These are phyloP conservation scores for Parasarocladium wereldwijsianum DNA, from an alignment of 2,329 filamentous ascomycete genomes.

Conservation along the genomic window DNA sequence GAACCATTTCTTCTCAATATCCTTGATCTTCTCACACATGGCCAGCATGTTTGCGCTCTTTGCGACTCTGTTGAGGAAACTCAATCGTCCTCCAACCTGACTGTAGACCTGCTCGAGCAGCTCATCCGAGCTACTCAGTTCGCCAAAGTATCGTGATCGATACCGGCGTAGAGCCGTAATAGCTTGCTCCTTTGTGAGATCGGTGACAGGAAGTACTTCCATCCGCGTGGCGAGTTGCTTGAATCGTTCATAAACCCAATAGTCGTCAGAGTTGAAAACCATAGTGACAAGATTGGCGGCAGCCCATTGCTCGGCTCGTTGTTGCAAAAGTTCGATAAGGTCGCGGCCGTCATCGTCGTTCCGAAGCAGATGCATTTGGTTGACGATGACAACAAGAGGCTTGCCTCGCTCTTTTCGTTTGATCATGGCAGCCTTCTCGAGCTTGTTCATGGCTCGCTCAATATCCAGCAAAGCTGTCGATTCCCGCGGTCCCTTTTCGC, in stretches of 20 bases:
- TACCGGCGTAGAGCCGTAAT: constrained; percentile 66
- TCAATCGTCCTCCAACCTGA: constrained; percentile 73
- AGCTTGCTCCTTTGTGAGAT: constrained; percentile 67
- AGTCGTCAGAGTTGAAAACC: constrained; percentile 94
- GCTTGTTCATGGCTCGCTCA: constrained; percentile 90
- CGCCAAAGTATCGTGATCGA: constrained; percentile 60
- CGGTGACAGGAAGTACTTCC: constrained; percentile 78
- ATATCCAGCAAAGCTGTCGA: constrained; percentile 88
- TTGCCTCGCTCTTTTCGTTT: constrained; percentile 45
- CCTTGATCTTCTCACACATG: constrained; percentile 60
- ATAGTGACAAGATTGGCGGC: constrained; percentile 80
- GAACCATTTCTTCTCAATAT: constrained; percentile 62
- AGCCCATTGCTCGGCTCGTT: constrained; percentile 92
- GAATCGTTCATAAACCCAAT: constrained; percentile 93
- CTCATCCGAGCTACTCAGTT: constrained; percentile 36
- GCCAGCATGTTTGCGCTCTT: constrained; percentile 67
- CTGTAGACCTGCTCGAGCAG: constrained; percentile 69
- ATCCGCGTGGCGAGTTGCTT: constrained; percentile 89
- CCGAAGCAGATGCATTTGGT: constrained; percentile 79
- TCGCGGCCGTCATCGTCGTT: constrained; percentile 91
- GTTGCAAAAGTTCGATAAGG: constrained; percentile 84
- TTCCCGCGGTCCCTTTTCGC: constrained; percentile 81
- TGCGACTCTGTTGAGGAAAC: constrained; percentile 82
- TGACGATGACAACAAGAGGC: constrained; percentile 86
- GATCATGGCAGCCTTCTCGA: constrained; percentile 83